Percentiles rank a stretch among this genome's conserved stretches.
These are phyloP conservation scores for sorghum (Sorghum bicolor) DNA, from an alignment of 176 grass and related monocot species.

Conservation along the genomic window DNA sequence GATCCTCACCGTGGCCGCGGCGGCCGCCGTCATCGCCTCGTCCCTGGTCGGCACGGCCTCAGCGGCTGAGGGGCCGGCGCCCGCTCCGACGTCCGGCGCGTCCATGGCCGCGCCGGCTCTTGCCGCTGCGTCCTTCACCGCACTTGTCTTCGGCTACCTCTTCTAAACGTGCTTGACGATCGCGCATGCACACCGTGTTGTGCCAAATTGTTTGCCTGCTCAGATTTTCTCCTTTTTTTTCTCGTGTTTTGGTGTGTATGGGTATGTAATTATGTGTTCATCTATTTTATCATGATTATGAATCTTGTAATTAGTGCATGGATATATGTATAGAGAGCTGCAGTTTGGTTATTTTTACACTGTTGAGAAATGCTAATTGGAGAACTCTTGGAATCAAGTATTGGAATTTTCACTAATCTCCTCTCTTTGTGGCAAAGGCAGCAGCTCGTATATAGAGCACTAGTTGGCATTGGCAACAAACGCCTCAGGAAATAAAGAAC, in stretches of 20 bases:
- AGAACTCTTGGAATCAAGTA: not conserved
- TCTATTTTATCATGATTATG: not conserved
- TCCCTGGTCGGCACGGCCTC: conserved; percentile 28
- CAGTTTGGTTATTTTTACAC: not conserved
- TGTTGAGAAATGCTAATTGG: not conserved
- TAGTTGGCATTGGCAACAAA: not conserved
- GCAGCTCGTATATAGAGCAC: not conserved
- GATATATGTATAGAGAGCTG: not conserved
- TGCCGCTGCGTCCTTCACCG: conserved; percentile 36
- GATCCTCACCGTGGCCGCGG: conserved; percentile 26
- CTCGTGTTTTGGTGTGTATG: not conserved
- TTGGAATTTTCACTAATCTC: not conserved
- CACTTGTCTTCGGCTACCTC: conserved; percentile 36
- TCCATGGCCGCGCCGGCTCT: conserved; percentile 24
- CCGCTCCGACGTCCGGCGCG: conserved; percentile 30
- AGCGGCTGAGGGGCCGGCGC: conserved; percentile 27
- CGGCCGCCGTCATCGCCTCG: not conserved
- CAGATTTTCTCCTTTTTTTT: not conserved
- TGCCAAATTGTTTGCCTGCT: not conserved
- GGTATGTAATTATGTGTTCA: not conserved
- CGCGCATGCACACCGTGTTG: not conserved
- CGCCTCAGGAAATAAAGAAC: not conserved
- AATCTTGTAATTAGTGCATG: not conserved
- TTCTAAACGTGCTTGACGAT: not conserved
- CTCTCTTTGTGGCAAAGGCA: not conserved